Conservation (phyloP, 192 early-diverging fungal species). For the Dispira parvispora region DNA sequence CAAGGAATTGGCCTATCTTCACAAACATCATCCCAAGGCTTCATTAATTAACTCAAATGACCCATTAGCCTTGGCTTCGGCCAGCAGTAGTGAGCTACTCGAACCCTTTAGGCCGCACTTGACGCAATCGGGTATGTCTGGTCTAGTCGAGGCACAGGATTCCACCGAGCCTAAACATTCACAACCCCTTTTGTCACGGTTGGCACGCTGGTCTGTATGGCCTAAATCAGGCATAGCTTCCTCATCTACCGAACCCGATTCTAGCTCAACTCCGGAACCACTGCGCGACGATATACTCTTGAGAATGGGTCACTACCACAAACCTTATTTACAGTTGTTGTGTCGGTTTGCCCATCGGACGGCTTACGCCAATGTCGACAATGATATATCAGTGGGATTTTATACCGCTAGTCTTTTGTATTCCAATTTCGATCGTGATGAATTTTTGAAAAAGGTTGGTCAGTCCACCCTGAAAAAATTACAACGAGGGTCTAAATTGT, state of each 20-base stretch:
- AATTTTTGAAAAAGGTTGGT: background rate
- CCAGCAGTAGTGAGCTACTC: conserved; percentile 1
- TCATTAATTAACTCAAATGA: background rate
- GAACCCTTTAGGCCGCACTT: background rate
- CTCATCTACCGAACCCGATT: background rate
- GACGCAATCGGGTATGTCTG: too few relatives aligned
- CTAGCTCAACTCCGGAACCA: background rate
- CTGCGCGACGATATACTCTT: conserved; percentile 12
- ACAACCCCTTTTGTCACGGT: too few relatives aligned
- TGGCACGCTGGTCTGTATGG: too few relatives aligned
- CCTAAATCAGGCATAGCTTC: too few relatives aligned
- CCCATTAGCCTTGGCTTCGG: background rate
- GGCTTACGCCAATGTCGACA: conserved; percentile 29
- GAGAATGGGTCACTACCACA: conserved; percentile 20
- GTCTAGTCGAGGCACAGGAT: background rate
- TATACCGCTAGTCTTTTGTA: conserved; percentile 14
- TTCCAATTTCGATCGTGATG: conserved; percentile 7
- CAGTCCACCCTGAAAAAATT: background rate
- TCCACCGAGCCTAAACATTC: background rate
- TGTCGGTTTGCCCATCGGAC: conserved; percentile 20
- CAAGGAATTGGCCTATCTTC: conserved; percentile 18
- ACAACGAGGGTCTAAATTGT: conserved; percentile 3
- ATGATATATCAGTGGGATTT: conserved; percentile 26
- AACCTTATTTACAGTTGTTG: conserved; percentile 18
- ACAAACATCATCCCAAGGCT: background rate